Evolutionary conservation across 768 basidiomycete species (phyloP).

Genomic region (Cystoderma amianthinum): DNA sequence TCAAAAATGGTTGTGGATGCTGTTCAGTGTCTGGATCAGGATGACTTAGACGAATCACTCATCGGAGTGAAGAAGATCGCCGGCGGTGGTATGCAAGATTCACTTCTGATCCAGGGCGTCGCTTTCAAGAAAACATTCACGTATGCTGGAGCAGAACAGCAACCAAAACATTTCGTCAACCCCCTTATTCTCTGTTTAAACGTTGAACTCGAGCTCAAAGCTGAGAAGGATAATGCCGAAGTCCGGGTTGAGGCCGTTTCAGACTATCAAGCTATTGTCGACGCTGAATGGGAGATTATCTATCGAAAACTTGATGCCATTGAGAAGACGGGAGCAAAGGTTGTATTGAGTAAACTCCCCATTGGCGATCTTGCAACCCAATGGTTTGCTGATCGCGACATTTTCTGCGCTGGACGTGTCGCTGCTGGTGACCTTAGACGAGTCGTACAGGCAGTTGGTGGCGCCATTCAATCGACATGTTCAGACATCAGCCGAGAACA

Average conservation of each 20-base stretch:
- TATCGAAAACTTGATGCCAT: conserved; percentile 96
- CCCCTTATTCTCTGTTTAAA: conserved; percentile 92
- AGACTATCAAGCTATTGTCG: conserved; percentile 98
- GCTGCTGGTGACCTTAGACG: conserved; percentile 83
- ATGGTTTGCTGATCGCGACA: conserved; percentile 98
- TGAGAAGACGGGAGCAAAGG: conserved; percentile 92
- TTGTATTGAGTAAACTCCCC: conserved; percentile 95
- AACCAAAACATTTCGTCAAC: conserved; percentile 86
- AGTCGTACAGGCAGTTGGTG: conserved; percentile 94
- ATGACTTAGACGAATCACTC: conserved; percentile 90
- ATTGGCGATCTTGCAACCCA: conserved; percentile 98
- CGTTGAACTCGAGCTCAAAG: conserved; percentile 97
- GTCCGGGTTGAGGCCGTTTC: conserved; percentile 94
- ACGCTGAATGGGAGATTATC: conserved; percentile 99
- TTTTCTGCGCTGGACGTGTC: conserved; percentile 98
- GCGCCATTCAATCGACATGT: conserved; percentile 91
- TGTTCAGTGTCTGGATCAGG: conserved; percentile 85
- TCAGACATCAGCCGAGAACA: conserved; percentile 88
- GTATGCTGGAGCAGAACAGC: conserved; percentile 98
- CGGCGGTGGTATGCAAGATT: conserved; percentile 97
- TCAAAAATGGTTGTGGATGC: conserved; percentile 98
- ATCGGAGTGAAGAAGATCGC: conserved; percentile 98
- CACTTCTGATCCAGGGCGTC: conserved; percentile 81
- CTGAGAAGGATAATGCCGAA: conserved; percentile 99
- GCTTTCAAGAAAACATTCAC: conserved; percentile 99